These are phyloP conservation scores for Cladobotryum protrusum DNA, from an alignment of 2,329 filamentous ascomycete species.

Conservation along the genomic window DNA sequence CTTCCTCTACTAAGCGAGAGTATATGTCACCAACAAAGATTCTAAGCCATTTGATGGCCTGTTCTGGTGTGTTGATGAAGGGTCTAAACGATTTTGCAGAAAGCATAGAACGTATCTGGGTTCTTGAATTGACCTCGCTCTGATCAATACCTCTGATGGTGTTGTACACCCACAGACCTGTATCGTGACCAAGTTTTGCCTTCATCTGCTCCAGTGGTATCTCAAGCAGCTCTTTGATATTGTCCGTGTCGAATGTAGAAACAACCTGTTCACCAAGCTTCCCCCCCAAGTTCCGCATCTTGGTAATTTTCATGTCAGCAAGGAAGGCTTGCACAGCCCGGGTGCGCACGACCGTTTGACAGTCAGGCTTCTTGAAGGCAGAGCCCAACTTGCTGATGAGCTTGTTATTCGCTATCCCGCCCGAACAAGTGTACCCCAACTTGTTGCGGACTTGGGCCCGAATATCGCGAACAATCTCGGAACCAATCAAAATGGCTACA, in stretches of 20 bases:
- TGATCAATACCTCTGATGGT: slow-evolving; percentile 79
- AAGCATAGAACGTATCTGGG: slow-evolving; percentile 94
- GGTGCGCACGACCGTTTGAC: slow-evolving; percentile 88
- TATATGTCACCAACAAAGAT: slow-evolving; percentile 93
- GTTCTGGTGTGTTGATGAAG: slow-evolving; percentile 68
- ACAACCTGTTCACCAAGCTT: slow-evolving; percentile 87
- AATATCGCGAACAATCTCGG: slow-evolving; percentile 78
- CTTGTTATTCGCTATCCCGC: slow-evolving; percentile 84
- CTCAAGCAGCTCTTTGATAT: slow-evolving; percentile 66
- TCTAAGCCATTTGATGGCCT: slow-evolving; percentile 76
- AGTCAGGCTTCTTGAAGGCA: slow-evolving; percentile 85
- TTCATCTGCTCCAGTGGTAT: slow-evolving; percentile 72
- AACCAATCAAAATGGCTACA: slow-evolving; percentile 76
- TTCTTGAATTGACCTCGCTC: slow-evolving; percentile 84
- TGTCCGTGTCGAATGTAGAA: slow-evolving; percentile 73
- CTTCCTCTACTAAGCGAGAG: slow-evolving; percentile 82
- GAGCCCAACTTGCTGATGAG: slow-evolving; percentile 93
- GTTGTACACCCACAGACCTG: slow-evolving; percentile 77
- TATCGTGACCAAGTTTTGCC: slow-evolving; percentile 73
- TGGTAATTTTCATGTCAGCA: slow-evolving; percentile 82
- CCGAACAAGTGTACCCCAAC: slow-evolving; percentile 86
- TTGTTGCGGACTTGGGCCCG: slow-evolving; percentile 61
- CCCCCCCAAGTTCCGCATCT: slow-evolving; percentile 90
- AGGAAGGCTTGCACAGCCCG: slow-evolving; percentile 76
- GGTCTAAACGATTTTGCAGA: slow-evolving; percentile 94